Evolutionary conservation across 2,329 filamentous ascomycete genomes (phyloP), one percentile per base, ranked within the genome.

Genomic region (Ceratocystis cubensis): DNA sequence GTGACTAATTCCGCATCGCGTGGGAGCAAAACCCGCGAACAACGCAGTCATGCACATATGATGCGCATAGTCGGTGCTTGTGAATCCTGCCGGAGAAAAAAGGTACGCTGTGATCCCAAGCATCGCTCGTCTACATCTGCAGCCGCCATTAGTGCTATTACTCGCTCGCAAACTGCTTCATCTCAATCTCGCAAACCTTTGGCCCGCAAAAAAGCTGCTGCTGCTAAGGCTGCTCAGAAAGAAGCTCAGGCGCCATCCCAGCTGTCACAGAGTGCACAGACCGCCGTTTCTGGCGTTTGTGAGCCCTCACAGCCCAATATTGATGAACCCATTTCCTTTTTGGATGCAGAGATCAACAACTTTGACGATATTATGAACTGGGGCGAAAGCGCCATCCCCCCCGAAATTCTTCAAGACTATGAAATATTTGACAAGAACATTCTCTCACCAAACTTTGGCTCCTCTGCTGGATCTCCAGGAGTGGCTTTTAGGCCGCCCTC

Each of bases 61-160:
- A 87, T 87, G 82, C 78, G 84, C 68, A 84, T 84, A 72, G 83
- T 86, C 73, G 86, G 86, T 76, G 84, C 84, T n/a, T 87, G 84
- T 72, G 81, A 85, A 56, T 76, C 78, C 68, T 87, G 84, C 76
- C 77, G 79, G 68, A 78, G 77, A 73, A 87, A 85, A 79, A 87
- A 87, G 80, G 78, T 82, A 50, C 80, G 83, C 59, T 85, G 83
- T 72, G 82, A 84, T 70, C 83, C 83, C 1, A 82, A 79, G 74
- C 82, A 85, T 73, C 82, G 79, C 77, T 44, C 10, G 6, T 30
- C 30, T 6, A 37, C 13, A 20, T 1, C n/a, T 68, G 71, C 74
- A 2, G 73, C 72, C 65, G 68, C 70, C 25, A 72, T 75, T 68
- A 72, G 44, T 10, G 20, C 1, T 53, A 25, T 20, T 13, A 22